These are phyloP conservation scores for Diaporthe vexans DNA, from an alignment of 2,329 filamentous ascomycete species.

Conservation along the genomic window DNA sequence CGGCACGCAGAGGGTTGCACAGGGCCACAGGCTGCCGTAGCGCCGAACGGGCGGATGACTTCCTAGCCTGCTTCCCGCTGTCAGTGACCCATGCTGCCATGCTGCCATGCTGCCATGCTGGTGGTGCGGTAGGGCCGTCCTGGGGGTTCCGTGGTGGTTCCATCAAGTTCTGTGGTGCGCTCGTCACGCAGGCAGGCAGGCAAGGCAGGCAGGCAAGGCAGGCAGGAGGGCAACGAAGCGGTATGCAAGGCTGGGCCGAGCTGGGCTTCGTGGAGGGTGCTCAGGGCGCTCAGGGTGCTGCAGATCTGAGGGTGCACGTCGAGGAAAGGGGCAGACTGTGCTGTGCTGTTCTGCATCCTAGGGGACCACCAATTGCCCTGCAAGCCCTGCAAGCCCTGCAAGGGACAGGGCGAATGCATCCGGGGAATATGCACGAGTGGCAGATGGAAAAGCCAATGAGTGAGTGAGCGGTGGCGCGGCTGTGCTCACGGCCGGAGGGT, in stretches of 20 bases:
- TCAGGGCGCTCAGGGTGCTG: background rate
- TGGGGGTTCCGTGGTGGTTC: background rate
- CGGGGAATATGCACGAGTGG: constrained; percentile 20
- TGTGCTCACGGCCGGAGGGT: constrained; percentile 5
- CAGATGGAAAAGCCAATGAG: constrained; percentile 21
- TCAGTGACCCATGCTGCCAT: constrained; percentile 3
- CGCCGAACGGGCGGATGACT: background rate
- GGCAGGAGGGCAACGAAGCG: background rate
- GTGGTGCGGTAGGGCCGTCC: background rate
- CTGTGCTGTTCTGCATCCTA: background rate
- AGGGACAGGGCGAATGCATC: constrained; percentile 33
- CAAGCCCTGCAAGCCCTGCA: constrained; percentile 39
- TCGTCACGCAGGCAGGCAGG: background rate
- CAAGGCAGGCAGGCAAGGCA: too few species aligned
- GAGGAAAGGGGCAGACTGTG: constrained; percentile 12
- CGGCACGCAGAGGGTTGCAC: background rate
- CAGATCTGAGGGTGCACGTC: constrained; percentile 11
- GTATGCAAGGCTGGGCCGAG: constrained; percentile 11
- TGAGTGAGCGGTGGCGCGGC: background rate
- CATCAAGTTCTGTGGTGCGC: background rate
- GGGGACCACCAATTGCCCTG: constrained; percentile 30
- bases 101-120: background rate
- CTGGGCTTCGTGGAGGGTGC: background rate
- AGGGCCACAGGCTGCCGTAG: constrained; percentile 37
- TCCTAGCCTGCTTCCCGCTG: constrained; percentile 27